Evolutionary conservation across 768 basidiomycete species (phyloP).

Genomic region (Dioszegia hungarica): DNA sequence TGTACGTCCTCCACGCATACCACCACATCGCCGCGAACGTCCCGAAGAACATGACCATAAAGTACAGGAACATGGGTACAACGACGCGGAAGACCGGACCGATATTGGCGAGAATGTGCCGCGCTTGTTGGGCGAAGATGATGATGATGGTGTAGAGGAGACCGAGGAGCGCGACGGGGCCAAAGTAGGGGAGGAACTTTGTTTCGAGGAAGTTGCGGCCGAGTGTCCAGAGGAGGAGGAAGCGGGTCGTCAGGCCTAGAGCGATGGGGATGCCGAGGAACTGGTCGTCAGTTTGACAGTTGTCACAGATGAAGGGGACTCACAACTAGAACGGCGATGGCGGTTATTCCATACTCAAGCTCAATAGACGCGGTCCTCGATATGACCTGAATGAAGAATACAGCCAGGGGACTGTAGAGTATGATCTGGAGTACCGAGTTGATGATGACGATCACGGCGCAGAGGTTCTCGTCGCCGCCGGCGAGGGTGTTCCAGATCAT

Average conservation of each 20-base stretch:
- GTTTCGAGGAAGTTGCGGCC: conserved; percentile 55
- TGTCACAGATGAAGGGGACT: neutral
- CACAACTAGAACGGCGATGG: conserved; percentile 48
- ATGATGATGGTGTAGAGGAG: conserved; percentile 65
- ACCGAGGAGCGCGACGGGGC: conserved; percentile 66
- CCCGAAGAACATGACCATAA: conserved; percentile 67
- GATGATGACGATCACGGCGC: conserved; percentile 72
- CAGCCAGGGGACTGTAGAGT: conserved; percentile 67
- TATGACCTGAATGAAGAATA: conserved; percentile 70
- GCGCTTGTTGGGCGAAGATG: conserved; percentile 51
- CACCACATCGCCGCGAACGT: conserved; percentile 60
- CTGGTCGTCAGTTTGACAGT: conserved; percentile 7
- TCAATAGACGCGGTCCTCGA: conserved; percentile 59
- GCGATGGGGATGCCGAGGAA: conserved; percentile 77
- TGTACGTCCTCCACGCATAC: conserved; percentile 49
- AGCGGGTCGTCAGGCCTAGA: conserved; percentile 68
- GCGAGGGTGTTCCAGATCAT: conserved; percentile 78
- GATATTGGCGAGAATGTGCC: conserved; percentile 67
- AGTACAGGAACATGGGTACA: conserved; percentile 73
- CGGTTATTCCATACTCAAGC: conserved; percentile 56
- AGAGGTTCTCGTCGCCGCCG: conserved; percentile 64
- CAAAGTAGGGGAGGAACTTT: conserved; percentile 65
- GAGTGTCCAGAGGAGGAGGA: conserved; percentile 53
- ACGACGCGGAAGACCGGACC: conserved; percentile 73
- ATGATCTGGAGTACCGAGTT: conserved; percentile 75